A percentile compares a stretch with the other conserved stretches of the same genome.
Evolutionary conservation across 768 basidiomycete species (phyloP).

Genomic region (Agaricus subrufescens): DNA sequence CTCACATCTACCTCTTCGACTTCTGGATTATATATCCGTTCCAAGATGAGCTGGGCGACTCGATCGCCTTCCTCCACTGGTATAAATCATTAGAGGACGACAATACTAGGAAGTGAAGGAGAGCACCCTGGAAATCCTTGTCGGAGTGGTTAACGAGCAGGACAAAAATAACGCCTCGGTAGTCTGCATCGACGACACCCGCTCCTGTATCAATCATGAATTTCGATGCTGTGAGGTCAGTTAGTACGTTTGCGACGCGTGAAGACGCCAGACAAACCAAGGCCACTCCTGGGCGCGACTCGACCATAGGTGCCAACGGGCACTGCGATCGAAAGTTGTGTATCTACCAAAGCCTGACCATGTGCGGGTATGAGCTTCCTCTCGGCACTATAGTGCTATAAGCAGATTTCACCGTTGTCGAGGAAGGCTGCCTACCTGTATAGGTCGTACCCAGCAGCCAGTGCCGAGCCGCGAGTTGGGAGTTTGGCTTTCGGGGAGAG

Average conservation of each 20-base stretch:
- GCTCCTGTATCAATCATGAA: slow-evolving; percentile 98
- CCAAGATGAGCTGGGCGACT: slow-evolving; percentile 93
- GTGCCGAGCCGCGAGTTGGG: slow-evolving; percentile 81
- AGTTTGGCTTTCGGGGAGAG: slow-evolving; percentile 77
- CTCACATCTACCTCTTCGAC: slow-evolving; percentile 82
- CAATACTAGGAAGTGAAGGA: slow-evolving; percentile 4
- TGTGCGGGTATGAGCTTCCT: slow-evolving; percentile 77
- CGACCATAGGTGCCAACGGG: slow-evolving; percentile 94
- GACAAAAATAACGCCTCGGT: slow-evolving; percentile 87
- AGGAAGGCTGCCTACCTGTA: slow-evolving; percentile 59
- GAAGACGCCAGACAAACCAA: slow-evolving; percentile 53
- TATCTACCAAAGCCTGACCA: slow-evolving; percentile 89
- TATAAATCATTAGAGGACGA: neutral
- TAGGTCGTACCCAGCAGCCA: slow-evolving; percentile 94
- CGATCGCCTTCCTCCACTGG: slow-evolving; percentile 90
- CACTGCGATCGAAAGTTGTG: slow-evolving; percentile 90
- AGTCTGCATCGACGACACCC: slow-evolving; percentile 96
- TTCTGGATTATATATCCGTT: slow-evolving; percentile 83
- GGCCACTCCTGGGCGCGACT: slow-evolving; percentile 91
- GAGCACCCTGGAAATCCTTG: slow-evolving; percentile 78
- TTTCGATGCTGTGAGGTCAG: slow-evolving; percentile 67
- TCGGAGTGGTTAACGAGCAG: slow-evolving; percentile 92
- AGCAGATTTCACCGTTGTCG: slow-evolving; percentile 2
- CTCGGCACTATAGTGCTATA: slow-evolving; percentile 60
- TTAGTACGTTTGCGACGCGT: neutral